A percentile compares a stretch with the other conserved stretches of the same genome.
phyloP scores from a whole-genome alignment of 75 land plant genomes.

The Pseudotsuga menziesii region DNA sequence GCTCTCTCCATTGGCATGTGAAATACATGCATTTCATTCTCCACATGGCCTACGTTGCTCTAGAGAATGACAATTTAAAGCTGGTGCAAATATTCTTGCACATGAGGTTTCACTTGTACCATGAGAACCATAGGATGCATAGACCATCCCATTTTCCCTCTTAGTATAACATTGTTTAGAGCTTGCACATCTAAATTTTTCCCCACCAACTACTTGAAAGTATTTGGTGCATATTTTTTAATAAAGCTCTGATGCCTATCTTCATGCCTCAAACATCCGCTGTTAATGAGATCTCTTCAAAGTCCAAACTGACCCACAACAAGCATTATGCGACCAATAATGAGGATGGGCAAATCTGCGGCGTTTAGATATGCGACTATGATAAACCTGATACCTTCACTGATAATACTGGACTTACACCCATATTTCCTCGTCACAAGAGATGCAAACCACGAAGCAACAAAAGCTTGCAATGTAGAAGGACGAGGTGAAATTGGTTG shows the following conservation, averaged over 20 bases:
- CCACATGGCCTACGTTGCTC: conserved; percentile 85
- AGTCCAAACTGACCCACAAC: conserved; percentile 15
- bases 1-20: conserved; percentile 48
- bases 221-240: conserved; percentile 84
- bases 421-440: too few species aligned
- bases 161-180: conserved; percentile 64
- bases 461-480: too few species aligned
- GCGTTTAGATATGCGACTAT: too few species aligned
- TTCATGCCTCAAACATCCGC: not conserved
- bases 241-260: conserved; percentile 51
- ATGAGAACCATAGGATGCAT: conserved; percentile 93
- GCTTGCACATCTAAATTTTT: conserved; percentile 88
- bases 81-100: conserved; percentile 89
- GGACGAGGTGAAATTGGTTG: too few species aligned
- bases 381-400: too few species aligned
- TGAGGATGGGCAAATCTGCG: too few species aligned
- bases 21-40: conserved; percentile 64
- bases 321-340: too few species aligned
- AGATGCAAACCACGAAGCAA: too few species aligned
- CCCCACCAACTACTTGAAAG: conserved; percentile 82
- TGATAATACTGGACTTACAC: too few species aligned
- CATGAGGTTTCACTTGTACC: conserved; percentile 93
- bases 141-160: conserved; percentile 66
- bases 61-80: conserved; percentile 65
- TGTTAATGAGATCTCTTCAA: conserved; percentile 5